Evolutionary conservation across 192 early-diverging fungal species (phyloP).

Genomic region (Endogone sp.): DNA sequence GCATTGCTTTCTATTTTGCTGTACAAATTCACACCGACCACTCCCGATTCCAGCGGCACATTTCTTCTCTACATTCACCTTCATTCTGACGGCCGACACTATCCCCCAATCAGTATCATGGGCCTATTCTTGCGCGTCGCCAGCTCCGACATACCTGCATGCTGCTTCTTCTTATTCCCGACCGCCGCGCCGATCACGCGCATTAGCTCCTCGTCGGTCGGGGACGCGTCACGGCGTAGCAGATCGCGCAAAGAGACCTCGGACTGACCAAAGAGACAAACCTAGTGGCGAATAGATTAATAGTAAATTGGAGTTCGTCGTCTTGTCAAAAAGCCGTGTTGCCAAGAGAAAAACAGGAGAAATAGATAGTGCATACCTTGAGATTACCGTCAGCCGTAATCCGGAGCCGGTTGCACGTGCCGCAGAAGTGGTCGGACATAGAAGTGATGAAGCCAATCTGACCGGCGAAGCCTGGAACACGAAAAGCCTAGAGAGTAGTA

Average conservation of each 20-base stretch:
- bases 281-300: too few species aligned
- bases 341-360: too few species aligned
- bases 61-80: too few species aligned
- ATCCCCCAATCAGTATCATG: conserved; percentile 93
- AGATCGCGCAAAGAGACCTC: conserved; percentile 85
- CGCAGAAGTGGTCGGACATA: conserved; percentile 98
- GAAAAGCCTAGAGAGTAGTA: conserved; percentile 36
- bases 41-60: not conserved
- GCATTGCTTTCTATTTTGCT: too few species aligned
- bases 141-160: conserved; percentile 90
- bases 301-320: conserved; percentile 23
- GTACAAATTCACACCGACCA: not conserved
- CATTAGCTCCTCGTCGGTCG: conserved; percentile 61
- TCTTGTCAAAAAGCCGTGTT: not conserved
- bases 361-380: conserved; percentile 45
- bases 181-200: conserved; percentile 74
- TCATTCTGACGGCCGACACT: not conserved
- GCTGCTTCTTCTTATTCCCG: conserved; percentile 85
- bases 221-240: conserved; percentile 52
- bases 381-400: conserved; percentile 93
- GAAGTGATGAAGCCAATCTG: conserved; percentile 96
- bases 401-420: conserved; percentile 89
- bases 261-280: conserved; percentile 88
- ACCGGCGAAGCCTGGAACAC: conserved; percentile 76
- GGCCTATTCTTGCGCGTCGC: conserved; percentile 83